Evolutionary conservation across 2,329 filamentous ascomycete species (phyloP), one percentile per base, ranked within the genome.

Genomic region (Tolypocladium sp.): DNA sequence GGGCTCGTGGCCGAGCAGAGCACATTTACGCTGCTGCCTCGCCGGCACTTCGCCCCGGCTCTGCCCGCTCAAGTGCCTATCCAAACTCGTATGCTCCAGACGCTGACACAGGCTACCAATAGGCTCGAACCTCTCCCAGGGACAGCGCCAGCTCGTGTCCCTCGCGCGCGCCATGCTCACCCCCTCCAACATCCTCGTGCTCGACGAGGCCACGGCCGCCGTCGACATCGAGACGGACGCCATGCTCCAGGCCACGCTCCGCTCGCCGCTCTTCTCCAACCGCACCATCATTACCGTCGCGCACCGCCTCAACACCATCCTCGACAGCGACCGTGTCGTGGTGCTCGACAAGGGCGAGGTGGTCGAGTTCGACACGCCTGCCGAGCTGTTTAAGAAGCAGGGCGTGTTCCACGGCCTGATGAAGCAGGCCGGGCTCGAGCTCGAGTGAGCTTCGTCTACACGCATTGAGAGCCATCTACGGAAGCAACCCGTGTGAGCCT

Each of bases 251-350:
- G 74, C 75, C 55, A 88, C 86, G 33, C 76, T 88, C 58, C 81
- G 85, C 40, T 82, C 82, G 41, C 81, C 83, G 27, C 72, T 87
- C 20, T 99, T 99, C 77, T 82, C 87, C 62, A 91, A 97, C 74
- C 86, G 91, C 58, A 99, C 94, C 42, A 97, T 99, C 74, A 96
- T 99, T 74, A 99, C 94, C 1, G 96, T 99, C 68, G 94, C 94
- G 33, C 94, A 99, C 77, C 88, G 94, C 58, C 96, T 99, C 78
- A 97, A 97, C 77, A 99, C 94, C 13, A 97, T 99, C 68, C 82
- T 99, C 37, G 86, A 89, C 72, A 85, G 82, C 62, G 93, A 99
- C 76, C 86, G 92, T 56, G 94, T 99, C 62, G 87, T 99, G 41
- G 94, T 99, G 56, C 83, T 99, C 7, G 92, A 97, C 70, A 89